Evolutionary conservation across 2,329 filamentous ascomycete species (phyloP), one percentile per base, ranked within the genome.

Genomic region (Lachnellula cervina): DNA sequence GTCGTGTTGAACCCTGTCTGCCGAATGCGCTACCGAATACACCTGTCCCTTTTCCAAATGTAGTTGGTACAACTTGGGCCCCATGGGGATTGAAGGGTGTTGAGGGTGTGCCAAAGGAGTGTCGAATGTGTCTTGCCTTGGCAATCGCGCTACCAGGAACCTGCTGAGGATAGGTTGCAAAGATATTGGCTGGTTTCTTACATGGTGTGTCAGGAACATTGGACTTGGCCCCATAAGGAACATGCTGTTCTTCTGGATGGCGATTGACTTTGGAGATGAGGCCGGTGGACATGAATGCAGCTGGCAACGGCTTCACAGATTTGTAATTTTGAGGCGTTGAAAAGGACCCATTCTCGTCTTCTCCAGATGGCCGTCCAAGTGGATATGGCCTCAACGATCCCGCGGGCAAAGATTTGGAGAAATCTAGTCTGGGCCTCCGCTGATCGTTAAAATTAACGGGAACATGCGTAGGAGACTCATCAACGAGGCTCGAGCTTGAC

Each of bases 261-360:
- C 89, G 86, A 67, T 94, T 95, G 71, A 95, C 89, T 75, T 99
- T 99, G 11, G 94, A 97, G 52, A 99, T 87, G 28, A 99, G 77
- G 1, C 93, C 92, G 0, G 94, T 97, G 1, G 94, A 97, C 78
- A 90, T 91, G 73, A 97, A 97, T 6, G 91, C 91, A 42, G 88
- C 85, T 34, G 89, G 86, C 54, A 89, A 80, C 21, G 92, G 88
- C 68, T 86, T 90, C 7, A 84, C 87, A 50, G 83, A 77, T 71
- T 90, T 92, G 73, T 89, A 94, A 53, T 82, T 83, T 52, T 87
- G 81, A 0, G 90, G 90, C 0, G 90, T 95, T 34, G 87, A 86
- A 62, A 90, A 86, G 21, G 71, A 69, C 4, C 77, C 79, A 19
- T 77, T 76, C 1, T 51, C 48, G 38, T 78, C 74, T 44, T 80